Conservation (phyloP, 441 rosid genomes). For the Croton laevigatus region DNA sequence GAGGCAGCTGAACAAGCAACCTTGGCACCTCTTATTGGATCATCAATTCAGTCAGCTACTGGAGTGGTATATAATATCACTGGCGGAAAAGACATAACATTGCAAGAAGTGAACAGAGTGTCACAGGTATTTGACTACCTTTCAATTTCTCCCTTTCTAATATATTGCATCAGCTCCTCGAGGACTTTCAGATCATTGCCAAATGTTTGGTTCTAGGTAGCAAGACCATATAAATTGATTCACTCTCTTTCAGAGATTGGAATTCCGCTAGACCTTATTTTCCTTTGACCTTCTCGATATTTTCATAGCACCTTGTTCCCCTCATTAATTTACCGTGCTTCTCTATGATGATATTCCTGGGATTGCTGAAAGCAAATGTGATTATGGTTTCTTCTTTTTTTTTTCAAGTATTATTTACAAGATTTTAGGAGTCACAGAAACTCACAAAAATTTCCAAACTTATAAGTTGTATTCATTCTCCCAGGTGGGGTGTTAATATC, state of each 20-base stretch:
- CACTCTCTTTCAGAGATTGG: too few species aligned
- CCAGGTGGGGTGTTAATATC: background rate
- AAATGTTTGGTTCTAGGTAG: background rate
- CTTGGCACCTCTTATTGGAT: conserved; percentile 90
- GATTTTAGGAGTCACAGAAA: background rate
- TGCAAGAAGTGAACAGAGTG: conserved; percentile 97
- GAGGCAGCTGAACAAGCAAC: conserved; percentile 99
- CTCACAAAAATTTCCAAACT: too few species aligned
- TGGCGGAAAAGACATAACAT: conserved; percentile 94
- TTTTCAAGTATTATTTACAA: too few species aligned
- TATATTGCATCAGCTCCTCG: too few species aligned
- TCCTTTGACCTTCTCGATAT: too few species aligned
- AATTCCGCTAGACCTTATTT: too few species aligned
- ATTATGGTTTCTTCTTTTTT: background rate
- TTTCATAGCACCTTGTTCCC: too few species aligned
- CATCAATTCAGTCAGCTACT: conserved; percentile 96
- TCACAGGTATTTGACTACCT: conserved; percentile 60
- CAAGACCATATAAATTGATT: too few species aligned
- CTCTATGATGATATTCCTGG: background rate
- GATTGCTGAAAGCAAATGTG: background rate
- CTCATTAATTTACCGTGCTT: background rate
- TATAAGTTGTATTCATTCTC: too few species aligned
- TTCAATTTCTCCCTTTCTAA: background rate
- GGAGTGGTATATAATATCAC: conserved; percentile 96
- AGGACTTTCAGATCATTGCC: background rate